phyloP scores from a whole-genome alignment of 2,329 filamentous ascomycete species.

The Aspergillus floridensis region DNA sequence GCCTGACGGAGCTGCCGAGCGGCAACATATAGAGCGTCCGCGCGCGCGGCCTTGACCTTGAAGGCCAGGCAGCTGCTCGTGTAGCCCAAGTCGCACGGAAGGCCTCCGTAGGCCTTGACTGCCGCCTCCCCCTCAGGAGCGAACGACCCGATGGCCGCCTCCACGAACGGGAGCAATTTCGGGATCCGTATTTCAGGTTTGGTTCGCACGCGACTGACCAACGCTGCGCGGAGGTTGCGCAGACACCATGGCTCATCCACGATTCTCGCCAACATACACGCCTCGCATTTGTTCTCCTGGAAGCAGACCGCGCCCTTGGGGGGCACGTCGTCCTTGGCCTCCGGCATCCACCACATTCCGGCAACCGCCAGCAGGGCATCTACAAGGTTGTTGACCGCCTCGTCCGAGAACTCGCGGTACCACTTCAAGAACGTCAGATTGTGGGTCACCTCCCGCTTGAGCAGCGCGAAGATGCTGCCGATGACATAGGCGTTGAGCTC shows the following conservation, averaged over 20 bases:
- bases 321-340: neutral
- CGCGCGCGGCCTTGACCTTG: neutral
- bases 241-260: constrained; percentile 24
- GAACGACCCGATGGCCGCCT: constrained; percentile 25
- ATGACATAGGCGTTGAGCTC: constrained; percentile 26
- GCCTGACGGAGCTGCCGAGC: neutral
- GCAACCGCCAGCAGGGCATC: constrained; percentile 25
- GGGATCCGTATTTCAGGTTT: constrained; percentile 23
- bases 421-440: constrained; percentile 21
- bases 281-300: constrained; percentile 36
- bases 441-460: constrained; percentile 25
- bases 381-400: constrained; percentile 15
- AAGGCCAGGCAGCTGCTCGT: neutral
- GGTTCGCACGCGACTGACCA: constrained; percentile 33
- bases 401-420: constrained; percentile 16
- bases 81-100: neutral
- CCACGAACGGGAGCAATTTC: constrained; percentile 29
- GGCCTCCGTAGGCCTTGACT: neutral
- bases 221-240: constrained; percentile 28
- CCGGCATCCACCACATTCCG: constrained; percentile 32
- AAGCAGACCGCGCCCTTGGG: constrained; percentile 21
- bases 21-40: neutral
- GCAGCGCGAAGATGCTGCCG: constrained; percentile 17
- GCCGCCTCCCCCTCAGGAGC: neutral
- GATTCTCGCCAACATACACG: constrained; percentile 38